phyloP scores from a whole-genome alignment of 2,329 filamentous ascomycete species.

The Lachnellula occidentalis region DNA sequence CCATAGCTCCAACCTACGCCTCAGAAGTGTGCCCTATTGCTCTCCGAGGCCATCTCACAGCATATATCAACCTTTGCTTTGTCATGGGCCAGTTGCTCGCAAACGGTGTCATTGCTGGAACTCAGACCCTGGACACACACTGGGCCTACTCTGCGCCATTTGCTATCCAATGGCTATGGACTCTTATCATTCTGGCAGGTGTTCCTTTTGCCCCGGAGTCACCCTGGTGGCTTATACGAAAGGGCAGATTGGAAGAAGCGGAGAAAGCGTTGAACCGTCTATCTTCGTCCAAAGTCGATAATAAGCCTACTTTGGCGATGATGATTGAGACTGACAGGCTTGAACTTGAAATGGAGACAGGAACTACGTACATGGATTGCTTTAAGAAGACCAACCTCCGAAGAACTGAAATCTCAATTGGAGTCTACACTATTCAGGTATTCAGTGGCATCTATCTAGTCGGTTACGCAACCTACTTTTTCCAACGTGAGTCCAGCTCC shows the following conservation, averaged over 20 bases:
- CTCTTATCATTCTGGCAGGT: conserved; percentile 38
- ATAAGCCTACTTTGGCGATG: conserved; percentile 42
- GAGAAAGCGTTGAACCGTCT: conserved; percentile 24
- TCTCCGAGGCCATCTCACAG: conserved; percentile 43
- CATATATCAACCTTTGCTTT: conserved; percentile 48
- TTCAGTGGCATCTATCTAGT: conserved; percentile 34
- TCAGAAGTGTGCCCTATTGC: conserved; percentile 48
- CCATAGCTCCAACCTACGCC: conserved; percentile 28
- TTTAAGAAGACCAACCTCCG: conserved; percentile 47
- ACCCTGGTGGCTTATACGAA: conserved; percentile 44
- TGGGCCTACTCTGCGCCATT: conserved; percentile 21
- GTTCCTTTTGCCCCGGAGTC: conserved; percentile 42
- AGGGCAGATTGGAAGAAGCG: conserved; percentile 38
- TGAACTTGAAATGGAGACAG: conserved; percentile 40
- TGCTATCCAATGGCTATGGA: conserved; percentile 40
- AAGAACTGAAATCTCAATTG: conserved; percentile 47
- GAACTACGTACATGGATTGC: conserved; percentile 44
- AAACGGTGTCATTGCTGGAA: conserved; percentile 37
- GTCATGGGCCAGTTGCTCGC: conserved; percentile 43
- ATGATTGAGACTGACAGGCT: conserved; percentile 51
- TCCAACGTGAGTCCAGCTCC: conserved; percentile 29
- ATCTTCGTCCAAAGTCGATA: conserved; percentile 40
- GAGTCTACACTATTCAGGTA: conserved; percentile 40
- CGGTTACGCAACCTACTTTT: conserved; percentile 43
- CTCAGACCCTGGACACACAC: conserved; percentile 10